Evolutionary conservation across 352 stramenopile genomes (phyloP).

Genomic region (Phytophthora sp.): DNA sequence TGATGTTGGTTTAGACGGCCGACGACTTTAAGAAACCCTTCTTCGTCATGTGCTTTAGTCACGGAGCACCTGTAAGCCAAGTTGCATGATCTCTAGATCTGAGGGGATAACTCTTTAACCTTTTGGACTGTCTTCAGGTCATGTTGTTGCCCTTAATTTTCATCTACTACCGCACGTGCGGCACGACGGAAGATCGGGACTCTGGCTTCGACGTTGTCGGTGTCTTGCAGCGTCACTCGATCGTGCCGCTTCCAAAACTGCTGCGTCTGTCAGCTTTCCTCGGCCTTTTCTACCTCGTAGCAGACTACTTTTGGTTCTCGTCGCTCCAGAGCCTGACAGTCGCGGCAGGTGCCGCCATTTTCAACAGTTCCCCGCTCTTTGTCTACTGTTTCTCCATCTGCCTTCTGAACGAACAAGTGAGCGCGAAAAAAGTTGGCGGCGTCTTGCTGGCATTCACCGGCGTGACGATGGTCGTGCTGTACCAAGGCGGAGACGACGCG

Average conservation of each 20-base stretch:
- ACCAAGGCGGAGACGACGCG: conserved; percentile 34
- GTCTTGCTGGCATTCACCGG: conserved; percentile 54
- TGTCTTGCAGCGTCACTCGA: conserved; percentile 47
- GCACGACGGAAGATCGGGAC: conserved; percentile 19
- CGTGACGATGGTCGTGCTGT: conserved; percentile 58
- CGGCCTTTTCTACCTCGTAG: conserved; percentile 42
- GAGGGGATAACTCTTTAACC: neutral
- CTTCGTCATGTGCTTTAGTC: conserved; percentile 63
- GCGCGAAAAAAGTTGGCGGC: conserved; percentile 44
- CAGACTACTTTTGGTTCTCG: conserved; percentile 72
- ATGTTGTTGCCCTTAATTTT: conserved; percentile 32
- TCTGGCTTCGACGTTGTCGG: conserved; percentile 17
- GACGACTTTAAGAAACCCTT: conserved; percentile 47
- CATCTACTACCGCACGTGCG: conserved; percentile 41
- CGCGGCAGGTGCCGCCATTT: conserved; percentile 53
- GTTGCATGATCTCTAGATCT: neutral
- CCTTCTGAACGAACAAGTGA: conserved; percentile 51
- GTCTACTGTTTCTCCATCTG: conserved; percentile 78
- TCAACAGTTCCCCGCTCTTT: conserved; percentile 68
- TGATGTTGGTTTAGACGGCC: conserved; percentile 9
- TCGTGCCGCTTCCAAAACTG: conserved; percentile 42
- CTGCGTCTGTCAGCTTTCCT: conserved; percentile 47
- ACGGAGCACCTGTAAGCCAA: conserved; percentile 38
- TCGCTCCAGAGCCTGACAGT: conserved; percentile 55
- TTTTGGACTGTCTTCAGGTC: conserved; percentile 13